Conservation (phyloP, 306 rosid genomes). For the Malus asiatica region DNA sequence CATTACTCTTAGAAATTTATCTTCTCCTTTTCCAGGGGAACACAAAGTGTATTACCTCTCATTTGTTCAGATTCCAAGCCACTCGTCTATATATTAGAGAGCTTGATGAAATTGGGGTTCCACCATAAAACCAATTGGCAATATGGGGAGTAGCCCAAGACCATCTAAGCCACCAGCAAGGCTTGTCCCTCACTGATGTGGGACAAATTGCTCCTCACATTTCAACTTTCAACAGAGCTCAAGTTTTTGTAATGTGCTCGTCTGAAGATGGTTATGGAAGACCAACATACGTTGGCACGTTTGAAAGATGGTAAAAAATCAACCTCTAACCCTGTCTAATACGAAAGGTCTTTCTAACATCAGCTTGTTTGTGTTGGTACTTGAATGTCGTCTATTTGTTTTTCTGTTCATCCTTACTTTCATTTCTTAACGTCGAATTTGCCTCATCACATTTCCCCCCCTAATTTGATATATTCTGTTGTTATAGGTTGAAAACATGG, state of each 20-base stretch:
- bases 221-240: slow-evolving; percentile 69
- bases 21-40: not conserved
- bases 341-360: slow-evolving; percentile 41
- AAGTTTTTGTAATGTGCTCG: slow-evolving; percentile 66
- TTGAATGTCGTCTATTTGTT: not conserved
- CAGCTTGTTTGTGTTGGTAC: slow-evolving; percentile 71
- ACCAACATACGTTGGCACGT: slow-evolving; percentile 62
- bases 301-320: slow-evolving; percentile 64
- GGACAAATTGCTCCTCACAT: too few species aligned
- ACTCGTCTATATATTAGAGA: not conserved
- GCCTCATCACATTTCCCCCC: not conserved
- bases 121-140: too few species aligned
- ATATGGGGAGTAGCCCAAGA: too few species aligned
- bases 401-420: not conserved
- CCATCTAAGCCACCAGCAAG: too few species aligned
- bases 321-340: slow-evolving; percentile 52
- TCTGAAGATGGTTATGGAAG: slow-evolving; percentile 33
- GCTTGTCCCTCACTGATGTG: too few species aligned
- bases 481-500: slow-evolving; percentile 85
- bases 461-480: slow-evolving; percentile 9
- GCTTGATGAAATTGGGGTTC: too few species aligned
- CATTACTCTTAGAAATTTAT: too few species aligned
- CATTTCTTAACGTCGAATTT: not conserved
- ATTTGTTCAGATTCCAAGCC: not conserved
- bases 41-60: not conserved